Conservation (phyloP, 2,329 filamentous ascomycete species). For the Dothidotthia symphoricarpi region DNA sequence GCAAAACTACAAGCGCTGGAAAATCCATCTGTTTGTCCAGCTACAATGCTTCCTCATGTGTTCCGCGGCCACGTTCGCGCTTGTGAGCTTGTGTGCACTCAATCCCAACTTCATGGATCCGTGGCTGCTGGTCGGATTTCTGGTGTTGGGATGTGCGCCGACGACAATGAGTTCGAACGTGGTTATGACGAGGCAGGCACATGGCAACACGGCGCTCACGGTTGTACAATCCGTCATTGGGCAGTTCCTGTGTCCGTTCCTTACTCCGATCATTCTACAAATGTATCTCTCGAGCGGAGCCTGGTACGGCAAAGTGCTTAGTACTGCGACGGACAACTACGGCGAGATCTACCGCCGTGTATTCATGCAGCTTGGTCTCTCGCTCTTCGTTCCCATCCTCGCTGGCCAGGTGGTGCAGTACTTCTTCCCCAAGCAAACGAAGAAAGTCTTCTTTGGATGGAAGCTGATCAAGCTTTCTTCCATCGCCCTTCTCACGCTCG, state of each 20-base stretch:
- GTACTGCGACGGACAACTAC: slow-evolving; percentile 51
- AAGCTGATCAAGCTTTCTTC: slow-evolving; percentile 48
- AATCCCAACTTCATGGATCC: slow-evolving; percentile 57
- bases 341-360: slow-evolving; percentile 64
- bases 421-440: slow-evolving; percentile 54
- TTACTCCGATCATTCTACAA: slow-evolving; percentile 63
- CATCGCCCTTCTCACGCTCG: slow-evolving; percentile 49
- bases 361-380: slow-evolving; percentile 66
- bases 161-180: slow-evolving; percentile 73
- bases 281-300: slow-evolving; percentile 56
- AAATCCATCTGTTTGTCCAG: slow-evolving; percentile 66
- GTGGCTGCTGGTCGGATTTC: slow-evolving; percentile 65
- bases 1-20: slow-evolving; percentile 64
- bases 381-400: slow-evolving; percentile 63
- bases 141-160: slow-evolving; percentile 66
- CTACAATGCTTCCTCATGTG: slow-evolving; percentile 66
- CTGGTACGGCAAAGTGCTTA: slow-evolving; percentile 58
- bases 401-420: slow-evolving; percentile 62
- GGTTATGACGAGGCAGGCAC: slow-evolving; percentile 68
- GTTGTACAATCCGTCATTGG: slow-evolving; percentile 67
- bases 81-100: slow-evolving; percentile 54
- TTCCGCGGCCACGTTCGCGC: slow-evolving; percentile 59
- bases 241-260: slow-evolving; percentile 66
- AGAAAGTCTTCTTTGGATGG: slow-evolving; percentile 53
- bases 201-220: slow-evolving; percentile 55